These are phyloP conservation scores for Rhodocollybia butyracea DNA, from an alignment of 768 basidiomycete genomes.

Conservation along the genomic window DNA sequence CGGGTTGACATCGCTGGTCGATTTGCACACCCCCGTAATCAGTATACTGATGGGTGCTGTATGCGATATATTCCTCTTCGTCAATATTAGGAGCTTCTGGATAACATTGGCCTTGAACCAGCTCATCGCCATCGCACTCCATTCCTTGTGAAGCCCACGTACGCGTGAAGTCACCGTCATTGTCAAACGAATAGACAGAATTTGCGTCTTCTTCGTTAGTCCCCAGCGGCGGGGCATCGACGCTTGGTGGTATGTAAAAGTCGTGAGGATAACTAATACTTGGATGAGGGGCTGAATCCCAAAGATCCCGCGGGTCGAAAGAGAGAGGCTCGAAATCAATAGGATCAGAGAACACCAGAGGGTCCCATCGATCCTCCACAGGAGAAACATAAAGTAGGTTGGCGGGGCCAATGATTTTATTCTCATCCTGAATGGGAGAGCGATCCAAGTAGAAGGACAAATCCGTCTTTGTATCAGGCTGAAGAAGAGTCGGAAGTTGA, in stretches of 20 bases:
- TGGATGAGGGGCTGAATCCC: no score
- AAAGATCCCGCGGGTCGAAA: not conserved
- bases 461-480: not conserved
- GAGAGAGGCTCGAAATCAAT: not conserved
- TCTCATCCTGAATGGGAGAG: no score
- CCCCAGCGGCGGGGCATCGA: not conserved
- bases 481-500: not conserved
- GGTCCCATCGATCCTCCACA: not conserved
- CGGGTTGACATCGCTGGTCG: not conserved
- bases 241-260: constrained; percentile 2
- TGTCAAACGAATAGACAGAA: not conserved
- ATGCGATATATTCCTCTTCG: not conserved
- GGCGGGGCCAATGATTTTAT: not conserved
- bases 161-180: not conserved
- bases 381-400: not conserved
- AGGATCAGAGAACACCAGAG: not conserved
- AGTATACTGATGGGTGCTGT: not conserved
- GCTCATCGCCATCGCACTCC: not conserved
- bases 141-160: not conserved
- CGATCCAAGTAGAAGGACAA: not conserved
- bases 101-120: not conserved
- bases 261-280: not conserved
- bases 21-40: not conserved
- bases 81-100: no score
- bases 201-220: not conserved